Evolutionary conservation across 495 filamentous ascomycete genomes (phyloP).

Genomic region (Immersiella caudata): DNA sequence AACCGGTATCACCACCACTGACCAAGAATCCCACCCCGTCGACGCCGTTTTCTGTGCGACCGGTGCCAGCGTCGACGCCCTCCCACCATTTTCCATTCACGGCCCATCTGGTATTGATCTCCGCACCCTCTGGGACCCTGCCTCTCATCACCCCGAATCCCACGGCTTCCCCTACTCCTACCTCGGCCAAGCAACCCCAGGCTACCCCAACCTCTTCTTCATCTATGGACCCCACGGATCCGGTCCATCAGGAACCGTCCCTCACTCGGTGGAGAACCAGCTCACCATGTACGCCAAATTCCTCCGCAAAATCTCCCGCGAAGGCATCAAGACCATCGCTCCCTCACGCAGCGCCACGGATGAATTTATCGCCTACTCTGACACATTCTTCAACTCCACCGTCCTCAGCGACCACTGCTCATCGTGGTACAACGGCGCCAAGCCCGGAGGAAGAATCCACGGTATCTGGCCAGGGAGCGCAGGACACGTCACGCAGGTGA

Average conservation of each 20-base stretch:
- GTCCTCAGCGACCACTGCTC: constrained; percentile 66
- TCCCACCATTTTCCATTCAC: constrained; percentile 61
- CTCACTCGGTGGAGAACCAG: constrained; percentile 57
- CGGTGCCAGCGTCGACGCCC: constrained; percentile 62
- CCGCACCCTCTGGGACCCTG: constrained; percentile 44
- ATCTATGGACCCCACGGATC: constrained; percentile 60
- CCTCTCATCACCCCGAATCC: constrained; percentile 39
- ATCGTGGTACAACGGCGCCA: constrained; percentile 70
- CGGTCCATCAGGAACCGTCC: constrained; percentile 56
- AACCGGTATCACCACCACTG: constrained; percentile 58
- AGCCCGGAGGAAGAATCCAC: constrained; percentile 59
- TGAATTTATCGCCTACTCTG: constrained; percentile 64
- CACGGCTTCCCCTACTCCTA: constrained; percentile 67
- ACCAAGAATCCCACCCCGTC: constrained; percentile 53
- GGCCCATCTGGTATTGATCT: constrained; percentile 55
- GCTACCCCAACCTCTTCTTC: constrained; percentile 68
- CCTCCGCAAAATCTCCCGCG: constrained; percentile 62
- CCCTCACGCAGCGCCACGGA: constrained; percentile 60
- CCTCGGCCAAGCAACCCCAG: constrained; percentile 61
- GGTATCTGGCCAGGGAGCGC: constrained; percentile 70
- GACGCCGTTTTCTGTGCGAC: constrained; percentile 71
- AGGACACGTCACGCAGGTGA: constrained; percentile 57
- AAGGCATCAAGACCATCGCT: constrained; percentile 63
- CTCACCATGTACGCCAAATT: constrained; percentile 64
- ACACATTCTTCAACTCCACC: constrained; percentile 63